Percentiles rank a stretch among this genome's conserved stretches.
phyloP scores from a whole-genome alignment of 345 rosid species.

The Dipteronia sinensis region DNA sequence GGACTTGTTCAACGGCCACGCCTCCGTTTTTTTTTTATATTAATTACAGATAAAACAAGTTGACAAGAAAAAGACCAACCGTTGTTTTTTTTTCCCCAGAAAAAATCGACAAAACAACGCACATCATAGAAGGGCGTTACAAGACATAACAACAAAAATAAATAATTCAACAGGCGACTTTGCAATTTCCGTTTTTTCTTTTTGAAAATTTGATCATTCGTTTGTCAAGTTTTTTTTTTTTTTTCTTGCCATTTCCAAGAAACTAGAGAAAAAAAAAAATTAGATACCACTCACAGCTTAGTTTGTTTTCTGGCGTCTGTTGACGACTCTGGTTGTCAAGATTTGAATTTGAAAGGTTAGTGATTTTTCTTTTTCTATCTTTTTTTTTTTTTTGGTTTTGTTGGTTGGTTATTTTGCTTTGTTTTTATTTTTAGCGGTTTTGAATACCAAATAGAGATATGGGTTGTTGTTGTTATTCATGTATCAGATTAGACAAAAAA shows the following conservation, averaged over 20 bases:
- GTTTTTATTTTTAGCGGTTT: neutral
- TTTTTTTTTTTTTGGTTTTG: neutral
- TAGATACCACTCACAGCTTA: neutral
- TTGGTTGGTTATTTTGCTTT: neutral
- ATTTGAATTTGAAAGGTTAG: neutral
- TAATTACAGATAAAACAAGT: constrained; percentile 1
- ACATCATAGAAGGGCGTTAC: neutral
- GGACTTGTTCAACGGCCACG: constrained; percentile 37
- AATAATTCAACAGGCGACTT: neutral
- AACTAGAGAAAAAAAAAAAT: neutral
- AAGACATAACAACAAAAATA: neutral
- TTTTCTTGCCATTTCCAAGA: neutral
- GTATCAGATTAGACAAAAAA: constrained; percentile 22
- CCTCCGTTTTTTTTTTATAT: neutral
- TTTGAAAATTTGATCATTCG: neutral
- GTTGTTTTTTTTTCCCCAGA: neutral
- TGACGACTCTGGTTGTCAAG: neutral
- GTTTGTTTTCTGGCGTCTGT: neutral
- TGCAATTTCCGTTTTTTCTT: neutral
- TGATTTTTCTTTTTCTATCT: constrained; percentile 4
- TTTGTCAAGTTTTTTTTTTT: neutral
- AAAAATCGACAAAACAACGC: neutral
- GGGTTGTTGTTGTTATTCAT: constrained; percentile 1
- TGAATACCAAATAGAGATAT: constrained; percentile 20
- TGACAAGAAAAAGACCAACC: neutral